Percentiles rank a stretch among this genome's conserved stretches.
Evolutionary conservation across 2,329 filamentous ascomycete species (phyloP).

Genomic region (Epichloe coenophiala): DNA sequence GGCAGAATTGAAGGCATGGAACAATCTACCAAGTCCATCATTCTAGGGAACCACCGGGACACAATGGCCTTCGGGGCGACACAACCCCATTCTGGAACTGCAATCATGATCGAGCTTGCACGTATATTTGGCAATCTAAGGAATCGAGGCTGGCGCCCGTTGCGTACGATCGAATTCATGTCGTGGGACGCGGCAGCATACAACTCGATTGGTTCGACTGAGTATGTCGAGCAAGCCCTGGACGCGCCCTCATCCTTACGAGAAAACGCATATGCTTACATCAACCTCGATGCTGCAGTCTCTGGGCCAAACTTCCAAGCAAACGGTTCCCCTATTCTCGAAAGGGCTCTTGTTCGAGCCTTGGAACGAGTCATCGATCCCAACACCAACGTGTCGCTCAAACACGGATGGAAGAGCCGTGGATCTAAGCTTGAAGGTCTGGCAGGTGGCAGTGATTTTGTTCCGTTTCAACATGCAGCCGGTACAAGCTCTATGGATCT

Average conservation of each 20-base stretch:
- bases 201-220: constrained; percentile 86
- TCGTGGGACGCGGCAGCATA: constrained; percentile 94
- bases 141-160: constrained; percentile 69
- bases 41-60: constrained; percentile 89
- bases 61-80: constrained; percentile 81
- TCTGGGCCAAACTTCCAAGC: constrained; percentile 63
- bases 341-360: constrained; percentile 56
- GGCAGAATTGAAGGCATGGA: constrained; percentile 76
- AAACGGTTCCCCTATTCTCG: constrained; percentile 67
- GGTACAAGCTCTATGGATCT: constrained; percentile 83
- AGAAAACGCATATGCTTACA: constrained; percentile 65
- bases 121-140: constrained; percentile 75
- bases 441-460: constrained; percentile 68
- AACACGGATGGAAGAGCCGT: constrained; percentile 60
- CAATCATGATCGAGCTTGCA: constrained; percentile 79
- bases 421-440: constrained; percentile 51
- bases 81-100: constrained; percentile 78
- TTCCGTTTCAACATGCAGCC: constrained; percentile 81
- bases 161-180: constrained; percentile 92
- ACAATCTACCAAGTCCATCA: constrained; percentile 67
- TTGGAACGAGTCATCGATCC: constrained; percentile 66
- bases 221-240: constrained; percentile 80
- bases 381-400: constrained; percentile 54
- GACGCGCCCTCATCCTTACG: constrained; percentile 43
- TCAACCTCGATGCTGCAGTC: constrained; percentile 82